Evolutionary conservation across 108 stramenopile genomes (phyloP).

Genomic region (Cylindrotheca closterium): DNA sequence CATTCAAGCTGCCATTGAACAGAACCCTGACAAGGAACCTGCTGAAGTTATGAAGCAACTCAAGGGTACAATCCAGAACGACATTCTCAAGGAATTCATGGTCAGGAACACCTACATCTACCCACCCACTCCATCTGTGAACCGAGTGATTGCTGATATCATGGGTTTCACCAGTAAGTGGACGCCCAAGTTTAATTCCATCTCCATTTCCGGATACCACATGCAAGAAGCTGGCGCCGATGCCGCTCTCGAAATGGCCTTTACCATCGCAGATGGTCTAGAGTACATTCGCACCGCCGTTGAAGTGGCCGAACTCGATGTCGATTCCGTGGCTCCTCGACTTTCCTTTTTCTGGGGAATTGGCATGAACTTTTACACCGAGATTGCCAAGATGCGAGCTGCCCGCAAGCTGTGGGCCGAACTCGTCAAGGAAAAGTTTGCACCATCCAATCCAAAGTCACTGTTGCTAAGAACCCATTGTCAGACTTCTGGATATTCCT

Average conservation of each 20-base stretch:
- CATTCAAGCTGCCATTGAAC: conserved; percentile 90
- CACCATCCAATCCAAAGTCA: conserved; percentile 91
- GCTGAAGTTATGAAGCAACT: conserved; percentile 55
- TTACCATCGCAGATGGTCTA: conserved; percentile 95
- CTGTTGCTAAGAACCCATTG: conserved; percentile 94
- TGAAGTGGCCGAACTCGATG: conserved; percentile 81
- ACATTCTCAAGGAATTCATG: conserved; percentile 98
- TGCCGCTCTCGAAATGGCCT: conserved; percentile 94
- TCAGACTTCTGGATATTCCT: conserved; percentile 94
- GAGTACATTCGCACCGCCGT: conserved; percentile 92
- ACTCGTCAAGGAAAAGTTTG: conserved; percentile 84
- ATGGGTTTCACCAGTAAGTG: conserved; percentile 92
- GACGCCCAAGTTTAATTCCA: conserved; percentile 98
- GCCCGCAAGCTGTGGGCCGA: conserved; percentile 92
- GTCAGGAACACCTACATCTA: conserved; percentile 98
- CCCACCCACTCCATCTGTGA: conserved; percentile 88
- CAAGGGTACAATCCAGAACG: conserved; percentile 97
- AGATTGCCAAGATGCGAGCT: conserved; percentile 91
- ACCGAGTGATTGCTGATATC: conserved; percentile 89
- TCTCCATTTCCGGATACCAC: conserved; percentile 97
- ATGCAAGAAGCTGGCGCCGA: conserved; percentile 99
- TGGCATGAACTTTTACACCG: conserved; percentile 94
- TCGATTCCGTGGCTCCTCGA: conserved; percentile 94
- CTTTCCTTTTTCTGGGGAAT: conserved; percentile 98
- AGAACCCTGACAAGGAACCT: conserved; percentile 43